These are phyloP conservation scores for Fusarium oxysporum DNA, from an alignment of 2,329 filamentous ascomycete genomes.

Conservation along the genomic window DNA sequence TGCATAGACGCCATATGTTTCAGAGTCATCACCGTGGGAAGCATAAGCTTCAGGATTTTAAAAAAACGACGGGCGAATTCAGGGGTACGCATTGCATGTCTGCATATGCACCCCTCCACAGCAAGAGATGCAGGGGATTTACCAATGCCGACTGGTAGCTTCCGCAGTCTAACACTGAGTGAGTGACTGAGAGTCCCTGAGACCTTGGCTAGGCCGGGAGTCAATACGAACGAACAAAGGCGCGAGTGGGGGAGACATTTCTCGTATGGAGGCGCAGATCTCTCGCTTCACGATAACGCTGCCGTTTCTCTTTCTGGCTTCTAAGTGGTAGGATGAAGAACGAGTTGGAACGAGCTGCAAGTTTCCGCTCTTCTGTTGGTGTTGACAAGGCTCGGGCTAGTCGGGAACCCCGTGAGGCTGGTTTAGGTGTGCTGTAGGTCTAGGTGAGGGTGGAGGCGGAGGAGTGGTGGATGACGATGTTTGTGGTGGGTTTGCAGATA, in stretches of 20 bases:
- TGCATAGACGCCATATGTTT: conserved; percentile 1
- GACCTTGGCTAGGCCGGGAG: neutral
- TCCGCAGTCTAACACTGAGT: conserved; percentile 1
- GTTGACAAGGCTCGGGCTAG: conserved; percentile 27
- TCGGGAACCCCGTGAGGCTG: conserved; percentile 39
- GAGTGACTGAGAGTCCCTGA: neutral
- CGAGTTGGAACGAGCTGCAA: conserved; percentile 20
- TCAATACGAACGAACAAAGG: conserved; percentile 37
- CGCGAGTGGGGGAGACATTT: conserved; percentile 20
- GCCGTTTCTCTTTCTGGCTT: neutral
- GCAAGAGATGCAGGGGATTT: conserved; percentile 29
- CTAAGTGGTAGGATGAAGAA: conserved; percentile 10
- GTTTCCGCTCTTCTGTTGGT: conserved; percentile 13
- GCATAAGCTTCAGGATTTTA: conserved; percentile 7
- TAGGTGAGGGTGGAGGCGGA: conserved; percentile 19
- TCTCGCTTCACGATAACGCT: conserved; percentile 26
- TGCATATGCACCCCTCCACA: conserved; percentile 25
- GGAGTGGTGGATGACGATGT: conserved; percentile 25
- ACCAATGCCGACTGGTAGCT: conserved; percentile 36
- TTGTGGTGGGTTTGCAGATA: conserved; percentile 14
- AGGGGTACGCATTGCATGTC: conserved; percentile 25
- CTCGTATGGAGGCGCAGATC: conserved; percentile 38
- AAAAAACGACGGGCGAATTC: neutral
- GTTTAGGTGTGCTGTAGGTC: conserved; percentile 16
- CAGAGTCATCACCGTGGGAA: neutral